Evolutionary conservation across 2,329 filamentous ascomycete species (phyloP), one percentile per base, ranked within the genome.

Genomic region (Parafenestella ontariensis): DNA sequence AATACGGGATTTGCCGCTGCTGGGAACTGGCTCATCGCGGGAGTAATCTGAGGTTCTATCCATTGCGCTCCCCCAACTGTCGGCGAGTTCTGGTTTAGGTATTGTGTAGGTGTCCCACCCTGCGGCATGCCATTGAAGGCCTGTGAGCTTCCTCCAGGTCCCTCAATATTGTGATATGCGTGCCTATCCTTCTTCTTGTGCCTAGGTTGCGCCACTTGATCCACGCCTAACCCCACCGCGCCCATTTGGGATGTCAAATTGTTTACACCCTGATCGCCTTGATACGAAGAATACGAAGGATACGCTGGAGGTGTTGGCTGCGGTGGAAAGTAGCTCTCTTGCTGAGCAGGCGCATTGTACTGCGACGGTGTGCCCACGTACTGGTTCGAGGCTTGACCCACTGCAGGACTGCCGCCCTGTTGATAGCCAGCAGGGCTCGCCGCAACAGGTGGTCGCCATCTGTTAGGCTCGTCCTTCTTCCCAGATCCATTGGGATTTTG

Each of bases 171-270:
- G 76, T 98, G 94, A 76, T 96, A 90, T 60, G 93, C 94, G 78
- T 98, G 94, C 55, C 92, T 87, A 74, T 97, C 90, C 83, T 96
- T 97, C 86, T 96, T 98, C 83, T 93, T 91, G 76, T 82, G 65
- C 53, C 87, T 78, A 61, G 75, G 75, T 55, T 75, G 75, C 56
- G 70, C 83, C 52, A 79, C 44, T 41, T 81, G 82, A n/a, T 66
- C 63, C 21, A 52, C 61, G n/a, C 66, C 65, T 52, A 72, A 23
- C 13, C 64, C 69, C 41, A 71, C 54, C 15, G 55, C 60, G 29
- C 66, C 68, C 69, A 72, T 66, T 41, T 72, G 69, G 26, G 65
- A 53, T 6, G 67, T 52, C 52, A 72, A 36, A 24, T 54, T 60
- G 46, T 68, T 71, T 59, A 79, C 61, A 49, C 75, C 75, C 28